Evolutionary conservation across 1,284 basidiomycete genomes (phyloP).

Genomic region (Pseudozyma sp.): DNA sequence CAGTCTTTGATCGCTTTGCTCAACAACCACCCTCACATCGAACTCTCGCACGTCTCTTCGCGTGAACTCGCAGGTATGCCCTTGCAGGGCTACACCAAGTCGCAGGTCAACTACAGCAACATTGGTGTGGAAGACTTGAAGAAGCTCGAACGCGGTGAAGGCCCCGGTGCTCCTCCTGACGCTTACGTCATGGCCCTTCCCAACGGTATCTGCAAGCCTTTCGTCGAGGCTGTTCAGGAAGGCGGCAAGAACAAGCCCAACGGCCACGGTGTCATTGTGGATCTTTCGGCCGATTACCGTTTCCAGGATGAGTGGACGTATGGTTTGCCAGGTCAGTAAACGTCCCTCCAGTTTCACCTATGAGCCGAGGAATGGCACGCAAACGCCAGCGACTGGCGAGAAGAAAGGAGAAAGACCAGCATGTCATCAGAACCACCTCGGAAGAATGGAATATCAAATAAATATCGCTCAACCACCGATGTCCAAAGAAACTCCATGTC

Average conservation of each 20-base stretch:
- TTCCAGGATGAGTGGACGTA: slow-evolving; percentile 97
- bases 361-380: not conserved
- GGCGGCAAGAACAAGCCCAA: slow-evolving; percentile 74
- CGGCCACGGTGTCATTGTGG: slow-evolving; percentile 79
- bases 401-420: not conserved
- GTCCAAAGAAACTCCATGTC: not conserved
- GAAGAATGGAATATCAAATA: slow-evolving; percentile 22
- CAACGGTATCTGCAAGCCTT: slow-evolving; percentile 96
- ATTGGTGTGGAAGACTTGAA: slow-evolving; percentile 65
- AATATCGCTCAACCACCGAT: not conserved
- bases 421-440: slow-evolving; percentile 3
- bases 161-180: slow-evolving; percentile 65
- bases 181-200: slow-evolving; percentile 87
- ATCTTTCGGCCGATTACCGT: slow-evolving; percentile 93
- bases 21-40: slow-evolving; percentile 85
- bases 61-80: slow-evolving; percentile 88
- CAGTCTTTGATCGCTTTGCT: slow-evolving; percentile 88
- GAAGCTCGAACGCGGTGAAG: slow-evolving; percentile 64
- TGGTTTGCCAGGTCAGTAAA: slow-evolving; percentile 94
- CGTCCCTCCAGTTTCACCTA: too few species aligned
- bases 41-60: slow-evolving; percentile 93
- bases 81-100: slow-evolving; percentile 85
- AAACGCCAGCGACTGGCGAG: not conserved
- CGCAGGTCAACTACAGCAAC: slow-evolving; percentile 73
- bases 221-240: slow-evolving; percentile 93